These are phyloP conservation scores for Tetrahymena thermophila DNA, from an alignment of 73 alveolate genomes.

Conservation along the genomic window DNA sequence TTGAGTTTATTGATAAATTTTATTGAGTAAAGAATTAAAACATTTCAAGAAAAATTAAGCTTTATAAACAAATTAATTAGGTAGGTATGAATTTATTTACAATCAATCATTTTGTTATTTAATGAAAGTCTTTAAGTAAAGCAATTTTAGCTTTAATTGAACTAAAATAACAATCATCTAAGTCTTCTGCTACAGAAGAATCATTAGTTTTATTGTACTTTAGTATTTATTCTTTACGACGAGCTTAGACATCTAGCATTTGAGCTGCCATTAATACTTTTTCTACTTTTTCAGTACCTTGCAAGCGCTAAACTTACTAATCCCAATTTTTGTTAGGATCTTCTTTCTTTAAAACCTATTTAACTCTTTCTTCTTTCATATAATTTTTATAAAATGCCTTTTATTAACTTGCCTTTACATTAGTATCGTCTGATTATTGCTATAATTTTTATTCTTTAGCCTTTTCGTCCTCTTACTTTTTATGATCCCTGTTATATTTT, in stretches of 20 bases:
- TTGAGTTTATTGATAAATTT: too few species aligned
- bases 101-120: background rate
- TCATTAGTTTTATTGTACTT: background rate
- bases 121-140: background rate
- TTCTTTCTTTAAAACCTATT: background rate
- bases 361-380: background rate
- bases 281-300: background rate
- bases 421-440: background rate
- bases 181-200: background rate
- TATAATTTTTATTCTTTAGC: background rate
- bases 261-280: background rate
- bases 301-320: background rate
- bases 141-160: background rate
- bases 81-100: background rate
- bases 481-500: background rate
- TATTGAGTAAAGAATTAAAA: background rate
- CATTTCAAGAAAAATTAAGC: too few species aligned
- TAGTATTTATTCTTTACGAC: background rate
- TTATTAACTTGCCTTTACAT: background rate
- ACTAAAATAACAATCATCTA: background rate
- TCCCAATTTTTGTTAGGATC: background rate
- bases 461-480: background rate
- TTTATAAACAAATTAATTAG: background rate
- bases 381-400: background rate
- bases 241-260: background rate